Percentiles rank a stretch among this genome's conserved stretches.
Evolutionary conservation across 345 rosid genomes (phyloP).

Genomic region (Raphanus sativus): DNA sequence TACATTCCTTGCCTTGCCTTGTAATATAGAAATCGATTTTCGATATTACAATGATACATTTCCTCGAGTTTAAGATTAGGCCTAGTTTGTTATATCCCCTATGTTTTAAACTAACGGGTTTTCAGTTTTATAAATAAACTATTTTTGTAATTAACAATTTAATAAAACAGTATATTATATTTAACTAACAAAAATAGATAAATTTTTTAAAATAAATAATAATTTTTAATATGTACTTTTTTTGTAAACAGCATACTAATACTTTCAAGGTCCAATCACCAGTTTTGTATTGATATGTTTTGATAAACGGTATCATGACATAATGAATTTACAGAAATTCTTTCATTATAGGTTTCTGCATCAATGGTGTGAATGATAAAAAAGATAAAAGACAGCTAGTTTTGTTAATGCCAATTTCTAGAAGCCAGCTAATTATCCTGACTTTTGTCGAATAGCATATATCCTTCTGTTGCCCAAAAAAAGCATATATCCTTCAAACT

Average conservation of each 20-base stretch:
- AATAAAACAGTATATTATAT: too few species aligned
- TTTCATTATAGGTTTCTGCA: neutral
- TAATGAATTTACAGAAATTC: neutral
- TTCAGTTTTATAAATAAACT: too few species aligned
- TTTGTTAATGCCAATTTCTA: conserved; percentile 13
- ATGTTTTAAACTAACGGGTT: too few species aligned
- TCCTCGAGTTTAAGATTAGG: neutral
- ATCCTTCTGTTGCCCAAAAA: neutral
- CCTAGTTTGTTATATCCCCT: too few species aligned
- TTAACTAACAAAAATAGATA: too few species aligned
- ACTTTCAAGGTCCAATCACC: neutral
- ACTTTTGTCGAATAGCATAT: conserved; percentile 28
- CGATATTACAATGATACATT: too few species aligned
- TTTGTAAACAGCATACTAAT: neutral
- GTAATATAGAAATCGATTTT: neutral
- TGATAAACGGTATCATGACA: neutral
- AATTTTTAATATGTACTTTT: too few species aligned
- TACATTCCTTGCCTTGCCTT: neutral
- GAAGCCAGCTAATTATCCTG: conserved; percentile 35
- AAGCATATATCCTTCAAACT: conserved; percentile 24
- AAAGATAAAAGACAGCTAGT: conserved; percentile 29
- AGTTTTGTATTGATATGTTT: neutral
- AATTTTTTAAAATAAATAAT: too few species aligned
- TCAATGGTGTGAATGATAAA: neutral
- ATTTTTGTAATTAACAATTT: too few species aligned